Evolutionary conservation across 495 filamentous ascomycete genomes (phyloP).

Genomic region (Penicillium diatomitis): DNA sequence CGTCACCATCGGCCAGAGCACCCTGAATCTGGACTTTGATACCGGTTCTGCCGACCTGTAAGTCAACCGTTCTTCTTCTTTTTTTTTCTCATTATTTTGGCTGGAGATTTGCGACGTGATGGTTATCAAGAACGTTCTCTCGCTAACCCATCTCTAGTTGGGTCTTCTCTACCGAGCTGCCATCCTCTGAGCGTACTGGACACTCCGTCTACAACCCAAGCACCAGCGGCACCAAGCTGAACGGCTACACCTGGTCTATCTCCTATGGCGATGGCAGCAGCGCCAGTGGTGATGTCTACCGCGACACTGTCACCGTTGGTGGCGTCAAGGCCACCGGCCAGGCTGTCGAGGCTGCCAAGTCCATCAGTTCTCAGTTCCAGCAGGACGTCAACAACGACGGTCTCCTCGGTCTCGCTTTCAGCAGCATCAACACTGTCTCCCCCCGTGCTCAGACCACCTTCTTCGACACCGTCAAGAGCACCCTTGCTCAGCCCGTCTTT

Average conservation of each 20-base stretch:
- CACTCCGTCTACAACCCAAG: conserved; percentile 54
- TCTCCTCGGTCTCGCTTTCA: conserved; percentile 65
- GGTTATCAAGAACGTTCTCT: no score
- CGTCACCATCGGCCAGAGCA: conserved; percentile 51
- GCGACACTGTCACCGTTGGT: conserved; percentile 57
- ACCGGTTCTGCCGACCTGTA: conserved; percentile 68
- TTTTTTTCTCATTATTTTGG: no score
- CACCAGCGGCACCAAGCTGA: conserved; percentile 33
- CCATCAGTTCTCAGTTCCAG: conserved; percentile 51
- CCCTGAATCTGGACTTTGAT: conserved; percentile 58
- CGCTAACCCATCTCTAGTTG: conserved; percentile 20
- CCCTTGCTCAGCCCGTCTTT: conserved; percentile 52
- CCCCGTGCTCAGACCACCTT: conserved; percentile 54
- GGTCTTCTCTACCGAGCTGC: conserved; percentile 42
- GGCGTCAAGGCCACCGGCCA: conserved; percentile 50
- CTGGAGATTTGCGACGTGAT: no score
- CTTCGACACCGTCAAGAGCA: conserved; percentile 55
- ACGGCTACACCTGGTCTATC: conserved; percentile 53
- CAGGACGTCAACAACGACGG: conserved; percentile 52
- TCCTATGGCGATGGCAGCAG: conserved; percentile 61
- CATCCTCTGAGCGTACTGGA: conserved; percentile 37
- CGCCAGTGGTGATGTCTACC: conserved; percentile 55
- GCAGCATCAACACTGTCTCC: conserved; percentile 54
- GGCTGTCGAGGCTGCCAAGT: conserved; percentile 56
- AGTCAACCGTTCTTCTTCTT: conserved; percentile 11